Percentiles rank a stretch among this genome's conserved stretches.
Evolutionary conservation across 2,329 filamentous ascomycete species (phyloP).

Genomic region (Ceratocystis diversiconidia): DNA sequence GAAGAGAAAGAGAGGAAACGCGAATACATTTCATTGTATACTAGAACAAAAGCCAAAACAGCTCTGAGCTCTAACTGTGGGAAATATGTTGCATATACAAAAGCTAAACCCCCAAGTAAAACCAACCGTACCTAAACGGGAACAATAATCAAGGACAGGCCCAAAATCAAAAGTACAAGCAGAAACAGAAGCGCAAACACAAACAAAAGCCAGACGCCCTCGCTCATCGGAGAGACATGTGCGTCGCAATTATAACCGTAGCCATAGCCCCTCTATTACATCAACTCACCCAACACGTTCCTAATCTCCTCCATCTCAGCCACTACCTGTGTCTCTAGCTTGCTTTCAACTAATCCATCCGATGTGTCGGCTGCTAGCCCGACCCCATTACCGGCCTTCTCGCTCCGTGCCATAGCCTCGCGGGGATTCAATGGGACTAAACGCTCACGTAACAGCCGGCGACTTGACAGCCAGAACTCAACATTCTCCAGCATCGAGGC

Average conservation of each 20-base stretch:
- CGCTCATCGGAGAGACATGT: neutral
- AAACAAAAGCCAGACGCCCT: neutral
- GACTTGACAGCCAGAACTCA: constrained; percentile 62
- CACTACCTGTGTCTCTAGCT: constrained; percentile 63
- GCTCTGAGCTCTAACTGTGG: neutral
- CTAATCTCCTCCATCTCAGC: constrained; percentile 49
- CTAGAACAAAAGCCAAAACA: neutral
- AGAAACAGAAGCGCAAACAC: neutral
- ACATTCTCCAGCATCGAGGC: constrained; percentile 63
- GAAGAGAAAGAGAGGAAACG: neutral
- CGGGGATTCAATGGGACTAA: constrained; percentile 59
- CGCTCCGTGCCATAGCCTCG: constrained; percentile 49
- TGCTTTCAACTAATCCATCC: constrained; percentile 35
- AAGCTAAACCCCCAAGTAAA: neutral
- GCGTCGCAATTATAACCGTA: too few species aligned
- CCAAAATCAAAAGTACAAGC: neutral
- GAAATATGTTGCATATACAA: neutral
- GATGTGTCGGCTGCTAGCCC: constrained; percentile 19
- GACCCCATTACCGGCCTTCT: constrained; percentile 23
- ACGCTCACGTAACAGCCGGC: constrained; percentile 54
- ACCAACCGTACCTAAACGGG: neutral
- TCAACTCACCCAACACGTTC: constrained; percentile 39
- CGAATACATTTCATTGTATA: constrained; percentile 1
- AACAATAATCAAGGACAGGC: neutral
- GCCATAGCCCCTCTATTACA: constrained; percentile 25